A percentile compares a stretch with the other conserved stretches of the same genome.
phyloP scores from a whole-genome alignment of 495 filamentous ascomycete species.

The Achaetomiella virescens region DNA sequence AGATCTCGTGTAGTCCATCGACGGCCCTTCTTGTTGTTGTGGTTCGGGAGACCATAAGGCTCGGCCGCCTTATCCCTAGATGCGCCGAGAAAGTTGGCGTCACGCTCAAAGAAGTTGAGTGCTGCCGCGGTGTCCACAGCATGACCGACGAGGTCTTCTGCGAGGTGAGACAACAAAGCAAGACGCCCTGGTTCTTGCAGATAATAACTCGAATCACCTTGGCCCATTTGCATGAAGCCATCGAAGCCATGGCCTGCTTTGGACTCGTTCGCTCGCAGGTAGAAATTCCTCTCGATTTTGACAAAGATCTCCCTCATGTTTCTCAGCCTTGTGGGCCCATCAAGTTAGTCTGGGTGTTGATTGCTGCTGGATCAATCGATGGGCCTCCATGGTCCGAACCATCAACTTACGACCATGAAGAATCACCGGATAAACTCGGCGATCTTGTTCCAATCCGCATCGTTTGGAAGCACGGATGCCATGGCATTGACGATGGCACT shows the following conservation, averaged over 20 bases:
- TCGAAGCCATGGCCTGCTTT: constrained; percentile 35
- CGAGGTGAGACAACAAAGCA: constrained; percentile 29
- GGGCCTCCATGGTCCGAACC: too few species aligned
- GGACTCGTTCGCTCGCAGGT: constrained; percentile 25
- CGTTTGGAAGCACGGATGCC: constrained; percentile 28
- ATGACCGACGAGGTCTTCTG: constrained; percentile 17
- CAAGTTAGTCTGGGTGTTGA: too few species aligned
- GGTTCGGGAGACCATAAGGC: constrained; percentile 7
- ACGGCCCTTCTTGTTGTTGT: constrained; percentile 8
- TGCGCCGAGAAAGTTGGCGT: constrained; percentile 14
- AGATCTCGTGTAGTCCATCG: constrained; percentile 34
- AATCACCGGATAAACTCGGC: constrained; percentile 32
- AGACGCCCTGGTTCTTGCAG: constrained; percentile 25
- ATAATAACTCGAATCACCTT: constrained; percentile 33
- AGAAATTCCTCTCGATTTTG: constrained; percentile 36
- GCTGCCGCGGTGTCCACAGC: background rate
- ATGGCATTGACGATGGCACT: constrained; percentile 40
- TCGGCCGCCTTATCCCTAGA: constrained; percentile 10
- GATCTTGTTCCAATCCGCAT: constrained; percentile 31
- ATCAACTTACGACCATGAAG: constrained; percentile 26
- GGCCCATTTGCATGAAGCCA: constrained; percentile 28
- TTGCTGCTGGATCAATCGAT: constrained; percentile 8
- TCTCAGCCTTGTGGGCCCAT: background rate
- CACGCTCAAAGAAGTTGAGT: background rate
- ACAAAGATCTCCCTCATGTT: constrained; percentile 34